Evolutionary conservation across 1,284 basidiomycete genomes (phyloP).

Genomic region (Ceratobasidium sp.): DNA sequence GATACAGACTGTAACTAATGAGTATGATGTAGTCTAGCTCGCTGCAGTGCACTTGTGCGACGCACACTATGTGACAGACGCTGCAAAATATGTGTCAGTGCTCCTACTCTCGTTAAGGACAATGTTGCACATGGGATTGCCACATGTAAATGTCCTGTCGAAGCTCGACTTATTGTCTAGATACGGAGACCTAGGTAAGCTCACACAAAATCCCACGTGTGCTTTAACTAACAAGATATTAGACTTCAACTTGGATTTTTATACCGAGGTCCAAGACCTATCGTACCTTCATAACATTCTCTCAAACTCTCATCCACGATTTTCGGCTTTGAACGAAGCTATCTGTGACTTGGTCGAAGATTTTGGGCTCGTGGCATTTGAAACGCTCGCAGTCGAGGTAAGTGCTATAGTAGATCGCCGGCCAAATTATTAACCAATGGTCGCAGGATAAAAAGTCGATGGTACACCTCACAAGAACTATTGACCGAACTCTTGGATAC

Average conservation of each 20-base stretch:
- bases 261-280: conserved; percentile 97
- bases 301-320: conserved; percentile 74
- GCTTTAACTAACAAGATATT: conserved; percentile 24
- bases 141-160: conserved; percentile 96
- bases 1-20: neutral
- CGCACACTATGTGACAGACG: conserved; percentile 96
- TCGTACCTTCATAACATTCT: conserved; percentile 88
- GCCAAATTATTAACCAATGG: conserved; percentile 13
- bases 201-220: conserved; percentile 34
- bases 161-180: conserved; percentile 92
- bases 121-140: conserved; percentile 98
- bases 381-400: conserved; percentile 96
- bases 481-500: conserved; percentile 93
- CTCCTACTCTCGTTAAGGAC: conserved; percentile 92
- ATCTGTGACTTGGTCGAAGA: conserved; percentile 95
- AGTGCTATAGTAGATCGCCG: conserved; percentile 48
- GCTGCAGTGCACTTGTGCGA: conserved; percentile 96
- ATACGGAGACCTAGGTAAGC: conserved; percentile 88
- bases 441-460: conserved; percentile 92
- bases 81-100: conserved; percentile 94
- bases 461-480: conserved; percentile 83
- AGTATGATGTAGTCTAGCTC: conserved; percentile 67
- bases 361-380: conserved; percentile 94
- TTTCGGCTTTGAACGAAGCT: conserved; percentile 85
- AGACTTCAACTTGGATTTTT: conserved; percentile 99